Evolutionary conservation across 352 stramenopile species (phyloP).

Genomic region (Peronosclerospora sorghi): DNA sequence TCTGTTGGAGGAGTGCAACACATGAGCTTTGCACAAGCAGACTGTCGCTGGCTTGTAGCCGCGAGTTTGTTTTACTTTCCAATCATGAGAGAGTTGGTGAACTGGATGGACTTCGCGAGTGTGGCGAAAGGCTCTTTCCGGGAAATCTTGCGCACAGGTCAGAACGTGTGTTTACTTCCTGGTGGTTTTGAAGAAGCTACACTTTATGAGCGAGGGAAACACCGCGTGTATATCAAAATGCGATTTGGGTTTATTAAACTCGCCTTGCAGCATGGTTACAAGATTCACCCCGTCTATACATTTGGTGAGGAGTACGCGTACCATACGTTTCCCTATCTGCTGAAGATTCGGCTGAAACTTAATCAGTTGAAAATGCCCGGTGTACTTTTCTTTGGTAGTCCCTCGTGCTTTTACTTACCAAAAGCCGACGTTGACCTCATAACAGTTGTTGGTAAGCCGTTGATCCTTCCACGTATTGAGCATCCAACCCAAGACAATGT

Average conservation of each 20-base stretch:
- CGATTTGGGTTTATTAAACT: constrained; percentile 91
- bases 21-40: constrained; percentile 30
- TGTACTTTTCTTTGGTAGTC: constrained; percentile 63
- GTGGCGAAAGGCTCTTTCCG: constrained; percentile 42
- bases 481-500: constrained; percentile 84
- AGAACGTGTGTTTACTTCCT: constrained; percentile 76
- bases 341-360: constrained; percentile 61
- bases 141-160: constrained; percentile 30
- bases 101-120: constrained; percentile 57
- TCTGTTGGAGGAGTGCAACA: constrained; percentile 45
- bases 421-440: constrained; percentile 59
- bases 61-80: constrained; percentile 66
- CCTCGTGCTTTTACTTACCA: constrained; percentile 79
- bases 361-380: constrained; percentile 79
- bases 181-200: constrained; percentile 93
- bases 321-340: constrained; percentile 73
- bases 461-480: constrained; percentile 79
- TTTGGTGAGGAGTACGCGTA: constrained; percentile 89
- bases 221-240: constrained; percentile 87
- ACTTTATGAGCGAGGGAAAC: constrained; percentile 59
- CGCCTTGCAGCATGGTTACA: constrained; percentile 85
- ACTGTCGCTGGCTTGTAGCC: constrained; percentile 51
- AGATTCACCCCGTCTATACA: constrained; percentile 79
- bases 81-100: constrained; percentile 46
- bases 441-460: constrained; percentile 82